phyloP scores from a whole-genome alignment of 2,329 filamentous ascomycete species.

The Coniochaeta ligniaria region DNA sequence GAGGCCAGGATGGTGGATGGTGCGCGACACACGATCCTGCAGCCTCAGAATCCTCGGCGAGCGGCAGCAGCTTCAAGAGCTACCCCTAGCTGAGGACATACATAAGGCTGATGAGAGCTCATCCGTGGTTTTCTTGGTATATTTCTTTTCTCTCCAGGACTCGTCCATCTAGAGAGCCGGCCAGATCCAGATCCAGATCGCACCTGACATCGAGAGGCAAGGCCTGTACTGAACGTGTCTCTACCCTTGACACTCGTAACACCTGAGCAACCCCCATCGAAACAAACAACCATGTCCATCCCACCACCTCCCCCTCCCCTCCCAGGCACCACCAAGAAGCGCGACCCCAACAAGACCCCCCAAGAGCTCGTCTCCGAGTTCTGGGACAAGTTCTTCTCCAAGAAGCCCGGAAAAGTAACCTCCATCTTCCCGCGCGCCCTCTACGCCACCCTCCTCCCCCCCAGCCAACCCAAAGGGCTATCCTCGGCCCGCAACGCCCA shows the following conservation, averaged over 20 bases:
- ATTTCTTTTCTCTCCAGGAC: background rate
- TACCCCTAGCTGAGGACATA: background rate
- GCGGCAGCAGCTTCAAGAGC: background rate
- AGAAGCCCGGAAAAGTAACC: conserved; percentile 33
- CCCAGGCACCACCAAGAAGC: conserved; percentile 7
- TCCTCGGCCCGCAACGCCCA: conserved; percentile 27
- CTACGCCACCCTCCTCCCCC: conserved; percentile 25
- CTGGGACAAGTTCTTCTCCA: conserved; percentile 33
- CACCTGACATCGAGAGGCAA: background rate
- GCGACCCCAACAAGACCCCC: conserved; percentile 21
- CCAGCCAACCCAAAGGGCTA: conserved; percentile 15
- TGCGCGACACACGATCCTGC: background rate
- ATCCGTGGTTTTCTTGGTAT: background rate
- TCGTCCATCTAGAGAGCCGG: background rate
- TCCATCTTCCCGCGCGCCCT: conserved; percentile 34
- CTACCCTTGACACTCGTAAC: too few species aligned
- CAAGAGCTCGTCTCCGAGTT: conserved; percentile 32
- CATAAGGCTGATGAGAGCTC: background rate
- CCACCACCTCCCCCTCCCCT: conserved; percentile 2
- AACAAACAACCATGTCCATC: background rate
- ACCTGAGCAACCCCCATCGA: too few species aligned
- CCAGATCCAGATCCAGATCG: background rate
- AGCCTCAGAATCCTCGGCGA: background rate
- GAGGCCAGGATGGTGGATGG: too few species aligned
- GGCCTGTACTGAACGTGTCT: background rate